Conservation (phyloP, 2,329 filamentous ascomycete species). For the Calonectria naviculata region DNA sequence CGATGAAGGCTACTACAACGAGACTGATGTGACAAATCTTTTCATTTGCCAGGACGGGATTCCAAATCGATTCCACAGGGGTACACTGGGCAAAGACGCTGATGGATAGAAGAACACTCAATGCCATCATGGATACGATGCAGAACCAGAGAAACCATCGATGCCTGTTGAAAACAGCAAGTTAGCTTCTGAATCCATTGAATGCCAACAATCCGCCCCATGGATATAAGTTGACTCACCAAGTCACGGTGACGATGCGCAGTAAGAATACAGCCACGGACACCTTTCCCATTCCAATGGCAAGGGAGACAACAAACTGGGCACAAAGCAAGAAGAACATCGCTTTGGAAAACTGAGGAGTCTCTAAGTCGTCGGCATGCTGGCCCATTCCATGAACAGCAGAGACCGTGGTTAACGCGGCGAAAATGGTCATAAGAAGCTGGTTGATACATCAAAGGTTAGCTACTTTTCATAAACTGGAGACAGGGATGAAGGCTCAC, state of each 20-base stretch:
- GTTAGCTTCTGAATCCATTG: neutral
- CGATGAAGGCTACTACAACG: constrained; percentile 18
- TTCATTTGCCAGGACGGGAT: constrained; percentile 14
- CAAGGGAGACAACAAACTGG: constrained; percentile 14
- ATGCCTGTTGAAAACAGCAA: neutral
- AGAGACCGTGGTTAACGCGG: constrained; percentile 7
- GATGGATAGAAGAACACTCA: constrained; percentile 12
- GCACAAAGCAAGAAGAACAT: constrained; percentile 11
- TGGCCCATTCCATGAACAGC: constrained; percentile 20
- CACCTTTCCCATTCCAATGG: constrained; percentile 25
- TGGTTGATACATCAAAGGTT: neutral
- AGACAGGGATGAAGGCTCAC: neutral
- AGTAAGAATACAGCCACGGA: constrained; percentile 21
- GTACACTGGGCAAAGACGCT: constrained; percentile 21
- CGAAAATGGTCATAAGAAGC: constrained; percentile 23
- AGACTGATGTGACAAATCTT: constrained; percentile 15
- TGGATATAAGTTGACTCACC: neutral
- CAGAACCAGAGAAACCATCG: constrained; percentile 27
- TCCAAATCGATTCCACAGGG: constrained; percentile 23
- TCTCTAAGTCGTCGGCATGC: constrained; percentile 9
- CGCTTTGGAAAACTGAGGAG: constrained; percentile 11
- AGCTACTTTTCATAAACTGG: too few relatives aligned
- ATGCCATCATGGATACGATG: constrained; percentile 16
- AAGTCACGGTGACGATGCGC: constrained; percentile 21
- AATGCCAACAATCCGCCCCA: neutral